Base-by-base conservation (phyloP, 2,329 filamentous ascomycete species). In the Aspergillus cejpii region DNA sequence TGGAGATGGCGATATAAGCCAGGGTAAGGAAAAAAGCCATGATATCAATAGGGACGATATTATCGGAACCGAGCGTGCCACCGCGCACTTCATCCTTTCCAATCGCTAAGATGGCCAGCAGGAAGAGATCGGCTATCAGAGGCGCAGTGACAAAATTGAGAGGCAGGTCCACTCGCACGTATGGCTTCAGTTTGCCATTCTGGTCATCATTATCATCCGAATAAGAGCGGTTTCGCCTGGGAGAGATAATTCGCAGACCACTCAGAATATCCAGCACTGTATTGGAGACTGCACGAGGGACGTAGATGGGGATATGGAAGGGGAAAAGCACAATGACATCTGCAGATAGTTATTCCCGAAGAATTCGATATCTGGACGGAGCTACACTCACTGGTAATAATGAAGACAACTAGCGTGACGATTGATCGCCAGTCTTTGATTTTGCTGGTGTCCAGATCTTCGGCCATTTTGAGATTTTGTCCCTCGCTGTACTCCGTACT, bases 1-100 rank as follows among this genome's bases (percentile, higher is more conserved):
- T 85, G 0, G 83, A 87, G 37, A 88, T 85, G 37, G 84, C 84
- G 47, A 87, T 86, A 55, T 87, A 88, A 2, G 84, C 84, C 34
- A 86, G 62, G 0, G 82, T 84, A 34, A 87, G 70, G 66, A 88
- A 87, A 66, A 87, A 87, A 12, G 74, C 67, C 81, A 87, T 85
- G 49, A 87, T 86, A 48, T 87, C 83, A 52, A 85, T 74, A 0
- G 84, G 84, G 2, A 72, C 72, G 53, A 88, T 87, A 56, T 80
- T 71, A 54, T 84, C 69, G 1, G 80, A 72, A 0, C 83, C 83
- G 6, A 84, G 63, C 0, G 80, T 86, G 1, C 84, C 84, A 55
- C 79, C 83, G n/a, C 76, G 70, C 0, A 87, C 81, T 64, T 87
- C 84, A 44, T 75, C 52, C 17, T 74, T 68, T 1, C 82, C 82